Evolutionary conservation across 2,329 filamentous ascomycete genomes (phyloP).

Genomic region (Pseudogymnoascus sp.): DNA sequence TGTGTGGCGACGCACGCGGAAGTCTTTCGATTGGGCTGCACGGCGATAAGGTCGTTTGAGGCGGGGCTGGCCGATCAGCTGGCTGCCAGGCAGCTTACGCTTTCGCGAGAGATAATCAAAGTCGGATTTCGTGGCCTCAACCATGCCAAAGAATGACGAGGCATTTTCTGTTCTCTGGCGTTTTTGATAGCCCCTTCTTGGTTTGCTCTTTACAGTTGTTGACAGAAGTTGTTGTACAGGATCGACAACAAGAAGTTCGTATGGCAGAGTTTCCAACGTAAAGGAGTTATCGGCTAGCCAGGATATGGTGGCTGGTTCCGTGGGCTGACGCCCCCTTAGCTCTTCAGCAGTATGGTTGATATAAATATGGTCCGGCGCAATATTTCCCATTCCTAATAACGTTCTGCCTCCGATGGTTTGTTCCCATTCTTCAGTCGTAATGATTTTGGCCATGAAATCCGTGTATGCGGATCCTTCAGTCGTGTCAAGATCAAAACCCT

Average conservation of each 20-base stretch:
- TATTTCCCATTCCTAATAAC: slow-evolving; percentile 27
- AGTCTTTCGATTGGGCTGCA: slow-evolving; percentile 20
- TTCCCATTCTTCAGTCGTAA: slow-evolving; percentile 40
- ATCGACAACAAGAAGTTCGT: slow-evolving; percentile 31
- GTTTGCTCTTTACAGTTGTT: slow-evolving; percentile 4
- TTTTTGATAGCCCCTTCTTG: slow-evolving; percentile 3
- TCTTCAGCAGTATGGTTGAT: slow-evolving; percentile 28
- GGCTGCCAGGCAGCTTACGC: neutral
- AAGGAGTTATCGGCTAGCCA: slow-evolving; percentile 36
- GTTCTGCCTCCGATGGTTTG: slow-evolving; percentile 28
- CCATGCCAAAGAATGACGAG: neutral
- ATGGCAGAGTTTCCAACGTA: slow-evolving; percentile 35
- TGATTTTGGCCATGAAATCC: slow-evolving; percentile 28
- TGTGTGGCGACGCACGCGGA: slow-evolving; percentile 19
- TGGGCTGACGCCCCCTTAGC: slow-evolving; percentile 15
- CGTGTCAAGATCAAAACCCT: slow-evolving; percentile 11
- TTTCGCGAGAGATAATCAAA: slow-evolving; percentile 2
- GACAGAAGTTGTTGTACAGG: slow-evolving; percentile 19
- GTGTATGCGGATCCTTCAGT: slow-evolving; percentile 12
- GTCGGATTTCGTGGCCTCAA: slow-evolving; percentile 4
- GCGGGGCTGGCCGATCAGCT: neutral
- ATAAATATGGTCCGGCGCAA: slow-evolving; percentile 32
- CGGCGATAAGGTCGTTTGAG: slow-evolving; percentile 1
- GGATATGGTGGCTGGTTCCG: slow-evolving; percentile 17
- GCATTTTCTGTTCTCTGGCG: neutral